A percentile compares a stretch with the other conserved stretches of the same genome.
phyloP scores from a whole-genome alignment of 306 rosid species.

The Quercus ilex region DNA sequence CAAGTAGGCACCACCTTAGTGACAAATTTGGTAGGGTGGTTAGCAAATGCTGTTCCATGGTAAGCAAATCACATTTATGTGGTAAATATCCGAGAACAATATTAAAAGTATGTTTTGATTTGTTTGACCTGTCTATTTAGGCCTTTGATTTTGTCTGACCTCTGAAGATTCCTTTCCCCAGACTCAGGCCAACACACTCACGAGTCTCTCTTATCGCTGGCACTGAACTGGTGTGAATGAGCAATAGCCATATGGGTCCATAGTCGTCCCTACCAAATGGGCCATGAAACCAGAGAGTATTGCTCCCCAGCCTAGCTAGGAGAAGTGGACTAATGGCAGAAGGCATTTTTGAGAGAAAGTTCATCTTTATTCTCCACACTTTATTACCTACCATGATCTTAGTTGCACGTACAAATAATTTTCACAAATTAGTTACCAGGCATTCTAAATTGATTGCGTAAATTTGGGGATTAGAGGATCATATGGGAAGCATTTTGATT shows the following conservation, averaged over 20 bases:
- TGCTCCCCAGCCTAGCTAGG: neutral
- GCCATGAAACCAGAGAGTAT: neutral
- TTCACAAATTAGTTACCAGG: neutral
- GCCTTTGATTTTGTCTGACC: neutral
- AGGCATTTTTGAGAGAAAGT: neutral
- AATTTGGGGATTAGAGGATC: neutral
- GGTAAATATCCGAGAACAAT: neutral
- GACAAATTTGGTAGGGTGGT: neutral
- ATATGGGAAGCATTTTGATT: no score
- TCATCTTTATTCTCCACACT: neutral
- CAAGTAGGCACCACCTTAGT: neutral
- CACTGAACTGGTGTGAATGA: neutral
- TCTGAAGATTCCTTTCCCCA: neutral
- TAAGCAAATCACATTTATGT: neutral
- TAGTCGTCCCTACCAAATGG: neutral
- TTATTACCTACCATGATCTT: neutral
- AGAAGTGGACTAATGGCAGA: neutral
- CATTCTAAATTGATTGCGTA: neutral
- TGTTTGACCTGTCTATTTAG: neutral
- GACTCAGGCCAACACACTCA: neutral
- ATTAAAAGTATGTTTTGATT: neutral
- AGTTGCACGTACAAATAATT: neutral
- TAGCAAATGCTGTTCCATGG: neutral
- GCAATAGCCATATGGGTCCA: no score
- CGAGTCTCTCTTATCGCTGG: neutral